Base-by-base conservation (phyloP, 352 stramenopile species). In the Peronospora farinosa region DNA sequence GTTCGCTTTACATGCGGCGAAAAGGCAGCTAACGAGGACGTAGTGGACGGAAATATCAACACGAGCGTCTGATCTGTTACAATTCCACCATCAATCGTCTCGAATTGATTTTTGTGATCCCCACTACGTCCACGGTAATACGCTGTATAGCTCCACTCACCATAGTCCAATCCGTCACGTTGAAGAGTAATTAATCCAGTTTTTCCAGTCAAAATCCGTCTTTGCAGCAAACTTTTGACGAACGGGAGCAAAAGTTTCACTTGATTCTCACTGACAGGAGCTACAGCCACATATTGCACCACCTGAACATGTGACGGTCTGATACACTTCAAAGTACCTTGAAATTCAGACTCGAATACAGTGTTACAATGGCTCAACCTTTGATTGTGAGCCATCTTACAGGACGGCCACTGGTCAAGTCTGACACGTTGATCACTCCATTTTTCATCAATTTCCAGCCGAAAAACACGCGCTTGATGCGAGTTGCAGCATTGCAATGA, bases 11-110 rank as follows among this genome's bases (percentile, higher is more conserved):
- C n/a, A 37, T 21, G 5, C 15, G 16, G 12, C 7, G n/a, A n/a
- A n/a, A 30, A 30, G 33, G 13, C 27, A 27, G 19, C 16, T 3
- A 44, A 51, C 23, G 44, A 32, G 11, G 32, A 60, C 16, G 44
- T 64, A 31, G 66, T 56, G 2, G 72, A 79, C 10, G 77, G 74
- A 42, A 78, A 72, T 33, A 86, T 50, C 46, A 76, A 47, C 37
- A 88, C 54, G 43, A 91, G 63, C 16, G 79, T 88, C 48, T 83
- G 47, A 16, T 82, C 70, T 11, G 57, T 71, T 23, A 88, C 71
- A 17, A 87, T 62, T 16, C 73, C 73, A 13, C 61, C 62, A 21
- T 71, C 56, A 17, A 69, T 16, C 15, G 23, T 37, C 12, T n/a
- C 23, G 25, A 47, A 17, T 43, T 39, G 39, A 23, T 12, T 19